Base-by-base conservation (phyloP, 192 early-diverging fungal species). In the Coemansia pectinata region DNA sequence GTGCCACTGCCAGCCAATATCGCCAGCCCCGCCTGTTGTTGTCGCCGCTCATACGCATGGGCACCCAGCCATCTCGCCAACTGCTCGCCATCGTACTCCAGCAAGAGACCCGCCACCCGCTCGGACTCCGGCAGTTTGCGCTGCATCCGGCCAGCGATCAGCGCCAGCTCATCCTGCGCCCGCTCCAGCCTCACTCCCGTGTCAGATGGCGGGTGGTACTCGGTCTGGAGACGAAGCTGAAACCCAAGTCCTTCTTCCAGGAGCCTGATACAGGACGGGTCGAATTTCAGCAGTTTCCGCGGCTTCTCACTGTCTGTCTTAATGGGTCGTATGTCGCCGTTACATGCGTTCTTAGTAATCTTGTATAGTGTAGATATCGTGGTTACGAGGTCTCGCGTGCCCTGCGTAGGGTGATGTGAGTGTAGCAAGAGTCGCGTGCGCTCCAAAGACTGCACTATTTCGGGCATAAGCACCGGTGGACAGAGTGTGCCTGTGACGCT, bases 231-330 rank as follows among this genome's bases (percentile, higher is more conserved):
- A 7, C 44, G 45, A 1, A 70, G 58, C 36, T 61, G 69, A 23
- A 84, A 84, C 6, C 82, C 82, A 17, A 84, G 63, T 11, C 58
- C 42, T 39, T 66, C 81, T 4, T 61, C 34, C 53, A 84, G 38
- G 5, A 78, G 65, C 2, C 64, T 47, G 25, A 55, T 76, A 19
- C 82, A 84, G n/a, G 73, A 52, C 7, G 62, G 27, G 45, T 84
- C 82, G 40, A 84, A 84, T 44, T 64, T 61, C 5, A 84, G 82
- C 62, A 67, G 47, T 67, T 41, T 42, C 2, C 73, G 66, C n/a
- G 74, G 70, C 23, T 55, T 66, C 14, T 53, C 66, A 64, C 68
- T 73, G 5, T 25, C 34, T 2, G 62, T 62, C 15, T 52, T 69
- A 4, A 78, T 66, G 0, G 73, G 65, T 31, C 70, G 42, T 5